Percentiles rank a stretch among this genome's conserved stretches.
Evolutionary conservation across 1,284 basidiomycete genomes (phyloP).

Genomic region (Rhodotorula sp.): DNA sequence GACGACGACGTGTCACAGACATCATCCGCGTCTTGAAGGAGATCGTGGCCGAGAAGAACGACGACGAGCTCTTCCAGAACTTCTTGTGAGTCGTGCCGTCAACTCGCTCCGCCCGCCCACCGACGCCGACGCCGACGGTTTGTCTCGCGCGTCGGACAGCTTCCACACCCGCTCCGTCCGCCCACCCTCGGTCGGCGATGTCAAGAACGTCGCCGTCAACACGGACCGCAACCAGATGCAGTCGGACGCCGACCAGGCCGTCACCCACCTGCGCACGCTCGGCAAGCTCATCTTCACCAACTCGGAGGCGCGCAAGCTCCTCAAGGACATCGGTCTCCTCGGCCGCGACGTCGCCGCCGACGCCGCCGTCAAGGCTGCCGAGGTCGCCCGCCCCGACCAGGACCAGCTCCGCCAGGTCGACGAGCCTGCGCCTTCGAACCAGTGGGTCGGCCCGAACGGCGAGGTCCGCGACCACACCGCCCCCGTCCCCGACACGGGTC

Average conservation of each 20-base stretch:
- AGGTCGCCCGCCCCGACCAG: slow-evolving; percentile 64
- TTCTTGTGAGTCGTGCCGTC: slow-evolving; percentile 59
- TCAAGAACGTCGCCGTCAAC: slow-evolving; percentile 53
- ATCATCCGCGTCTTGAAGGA: slow-evolving; percentile 31
- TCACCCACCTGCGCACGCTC: slow-evolving; percentile 79
- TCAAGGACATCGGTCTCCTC: slow-evolving; percentile 74
- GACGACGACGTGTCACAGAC: too few species aligned
- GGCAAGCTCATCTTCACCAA: slow-evolving; percentile 75
- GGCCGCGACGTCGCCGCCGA: slow-evolving; percentile 55
- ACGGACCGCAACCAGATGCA: slow-evolving; percentile 60
- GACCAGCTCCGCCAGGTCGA: slow-evolving; percentile 66
- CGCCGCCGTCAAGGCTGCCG: slow-evolving; percentile 71
- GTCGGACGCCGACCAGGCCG: slow-evolving; percentile 64
- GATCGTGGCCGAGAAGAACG: slow-evolving; percentile 63
- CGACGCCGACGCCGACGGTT: too few species aligned
- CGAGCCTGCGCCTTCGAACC: slow-evolving; percentile 63
- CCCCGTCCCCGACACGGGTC: slow-evolving; percentile 43
- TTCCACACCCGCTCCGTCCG: slow-evolving; percentile 61
- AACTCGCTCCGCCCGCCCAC: too few species aligned
- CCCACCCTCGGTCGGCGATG: slow-evolving; percentile 51
- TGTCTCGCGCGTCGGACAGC: too few species aligned
- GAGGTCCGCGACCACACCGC: slow-evolving; percentile 44
- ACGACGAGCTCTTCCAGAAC: slow-evolving; percentile 73
- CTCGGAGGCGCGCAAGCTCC: slow-evolving; percentile 83
- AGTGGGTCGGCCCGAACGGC: slow-evolving; percentile 53